Base-by-base conservation (phyloP, 805 yeast genomes). In the Cephaloascus albidus region DNA sequence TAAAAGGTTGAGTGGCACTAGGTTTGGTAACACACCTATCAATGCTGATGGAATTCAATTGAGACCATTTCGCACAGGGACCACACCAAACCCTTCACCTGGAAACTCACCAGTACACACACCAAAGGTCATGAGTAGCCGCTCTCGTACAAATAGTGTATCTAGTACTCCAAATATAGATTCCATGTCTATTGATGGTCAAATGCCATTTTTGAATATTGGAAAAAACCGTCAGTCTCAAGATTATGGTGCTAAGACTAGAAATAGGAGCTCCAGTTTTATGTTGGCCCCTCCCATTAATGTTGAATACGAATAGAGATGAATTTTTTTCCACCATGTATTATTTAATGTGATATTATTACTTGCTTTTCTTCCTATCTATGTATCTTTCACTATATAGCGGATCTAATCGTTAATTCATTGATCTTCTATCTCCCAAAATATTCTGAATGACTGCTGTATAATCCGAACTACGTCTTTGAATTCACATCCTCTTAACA, bases 31-130 rank as follows among this genome's bases (percentile, higher is more conserved):
- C 44, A 17, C 36, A 12, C 57, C 60, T 15, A 35, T 46, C 3
- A 48, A 43, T 28, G 48, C 48, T 4, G 70, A 60, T 3, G 58
- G 48, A 34, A 65, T 67, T 43, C 45, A 65, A 3, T 54, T 65
- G 39, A 48, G 72, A 36, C 72, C 72, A 3, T 67, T 67, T 43
- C 53, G 63, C 38, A 67, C 72, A 1, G 59, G 57, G 16, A 45
- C 55, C 1, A 64, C 71, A 1, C 72, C 72, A 3, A 45, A 52
- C 17, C 65, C 70, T 1, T 60, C 69, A 1, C 72, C 72, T 1
- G 44, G 50, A 15, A 45, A 51, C 1, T 65, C 72, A 1, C 72
- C 72, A 0, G 51, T 53, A 12, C 59, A 53, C 27, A 45, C 54
- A 4, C 51, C 53, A 10, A 42, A 45, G 8, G 10, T 23, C 10